Conservation (phyloP, 202 grass and related monocot genomes). For the Setaria viridis region DNA sequence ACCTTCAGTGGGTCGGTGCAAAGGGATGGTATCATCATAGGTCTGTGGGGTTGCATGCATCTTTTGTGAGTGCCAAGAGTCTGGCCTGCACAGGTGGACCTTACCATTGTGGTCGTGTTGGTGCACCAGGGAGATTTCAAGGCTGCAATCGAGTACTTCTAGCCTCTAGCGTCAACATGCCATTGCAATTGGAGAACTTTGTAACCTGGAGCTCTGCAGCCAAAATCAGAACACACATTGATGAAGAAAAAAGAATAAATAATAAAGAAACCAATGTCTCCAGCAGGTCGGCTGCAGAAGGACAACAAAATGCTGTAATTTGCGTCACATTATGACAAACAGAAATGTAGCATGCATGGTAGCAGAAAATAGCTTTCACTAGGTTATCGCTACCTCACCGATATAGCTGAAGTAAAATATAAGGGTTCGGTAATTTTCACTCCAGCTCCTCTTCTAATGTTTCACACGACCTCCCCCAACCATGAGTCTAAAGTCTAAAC, state of each 20-base stretch:
- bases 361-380: neutral
- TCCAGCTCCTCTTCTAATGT: neutral
- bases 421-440: neutral
- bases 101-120: constrained; percentile 32
- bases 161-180: constrained; percentile 7
- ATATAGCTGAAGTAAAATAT: neutral
- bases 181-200: neutral
- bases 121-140: constrained; percentile 40
- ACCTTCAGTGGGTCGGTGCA: constrained; percentile 17
- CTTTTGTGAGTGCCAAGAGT: neutral
- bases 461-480: neutral
- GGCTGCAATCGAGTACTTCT: constrained; percentile 14
- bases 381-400: neutral
- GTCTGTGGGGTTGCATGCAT: neutral
- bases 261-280: neutral
- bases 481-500: neutral
- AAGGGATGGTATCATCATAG: neutral
- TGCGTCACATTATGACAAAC: neutral
- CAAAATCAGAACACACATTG: neutral
- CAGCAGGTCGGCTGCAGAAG: neutral
- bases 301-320: neutral
- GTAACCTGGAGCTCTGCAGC: neutral
- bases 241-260: neutral
- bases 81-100: neutral
- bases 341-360: neutral